Evolutionary conservation across 805 yeast species (phyloP), one percentile per base, ranked within the genome.

Genomic region (Cyberlindnera meyerae): DNA sequence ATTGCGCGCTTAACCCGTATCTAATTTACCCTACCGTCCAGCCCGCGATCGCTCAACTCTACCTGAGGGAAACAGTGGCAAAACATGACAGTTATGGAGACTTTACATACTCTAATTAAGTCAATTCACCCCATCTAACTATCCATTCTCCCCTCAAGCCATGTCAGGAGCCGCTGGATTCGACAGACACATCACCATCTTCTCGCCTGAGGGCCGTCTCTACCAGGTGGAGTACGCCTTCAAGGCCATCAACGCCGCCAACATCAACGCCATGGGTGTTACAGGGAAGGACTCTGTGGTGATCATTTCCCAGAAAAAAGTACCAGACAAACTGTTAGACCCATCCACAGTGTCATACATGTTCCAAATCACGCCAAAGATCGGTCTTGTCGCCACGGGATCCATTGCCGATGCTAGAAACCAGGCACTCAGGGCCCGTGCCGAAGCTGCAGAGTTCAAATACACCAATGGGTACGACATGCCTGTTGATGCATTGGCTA

Each of bases 171-270:
- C 63, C 45, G 95, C 97, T n/a, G 98, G 98, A 37, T 93, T 89
- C 62, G 98, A 93, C 68, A 84, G 98, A 71, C 98, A 93, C 63
- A 93, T 93, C 62, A 93, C 98, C 20, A 89, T 93, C 54, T 93
- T 93, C 68, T 90, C 97, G 27, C 98, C 98, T 15, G 98, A 93
- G 61, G 98, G 98, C 31, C 80, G 98, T 63, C 72, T 93, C 44
- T 93, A 83, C 66, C 98, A 93, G 66, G 98, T 90, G 25, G 98
- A 93, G 62, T 93, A 93, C 58, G 98, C 97, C 6, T 89, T 89
- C 70, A 89, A 93, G 62, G 97, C 97, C 5, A 88, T 93, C 60
- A 93, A 88, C 56, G 78, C 94, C 31, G 78, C 96, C 41, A 90
- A 86, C 60, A 77, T 93, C 56, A 93, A 96, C 29, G 83, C 94